These are phyloP conservation scores for Heteromeles arbutifolia DNA, from an alignment of 306 rosid species.

Conservation along the genomic window DNA sequence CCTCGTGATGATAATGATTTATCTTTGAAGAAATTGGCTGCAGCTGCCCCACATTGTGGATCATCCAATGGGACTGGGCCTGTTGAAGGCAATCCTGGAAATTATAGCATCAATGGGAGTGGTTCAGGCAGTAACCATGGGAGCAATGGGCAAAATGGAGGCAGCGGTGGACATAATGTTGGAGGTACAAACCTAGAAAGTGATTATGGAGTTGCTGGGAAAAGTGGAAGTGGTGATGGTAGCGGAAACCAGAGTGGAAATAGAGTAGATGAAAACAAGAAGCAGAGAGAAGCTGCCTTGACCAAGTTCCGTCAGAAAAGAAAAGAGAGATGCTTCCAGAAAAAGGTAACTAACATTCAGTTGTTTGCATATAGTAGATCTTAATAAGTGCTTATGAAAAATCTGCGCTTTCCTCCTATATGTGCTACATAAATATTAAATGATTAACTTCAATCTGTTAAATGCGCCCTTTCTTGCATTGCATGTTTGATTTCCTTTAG, in stretches of 20 bases:
- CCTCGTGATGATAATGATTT: conserved; percentile 39
- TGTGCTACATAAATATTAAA: neutral
- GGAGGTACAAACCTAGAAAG: conserved; percentile 56
- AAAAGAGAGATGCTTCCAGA: conserved; percentile 65
- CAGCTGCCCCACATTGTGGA: conserved; percentile 52
- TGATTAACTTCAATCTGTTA: neutral
- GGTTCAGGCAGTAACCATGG: conserved; percentile 73
- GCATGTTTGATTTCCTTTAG: neutral
- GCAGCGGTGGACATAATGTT: conserved; percentile 43
- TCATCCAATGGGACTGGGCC: conserved; percentile 54
- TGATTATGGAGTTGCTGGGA: conserved; percentile 39
- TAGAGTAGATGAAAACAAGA: conserved; percentile 46
- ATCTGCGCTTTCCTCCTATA: neutral
- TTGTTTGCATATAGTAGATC: neutral
- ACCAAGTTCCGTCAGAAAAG: conserved; percentile 73
- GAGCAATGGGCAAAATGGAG: conserved; percentile 72
- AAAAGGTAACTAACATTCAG: conserved; percentile 48
- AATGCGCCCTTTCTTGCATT: neutral
- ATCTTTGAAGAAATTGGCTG: conserved; percentile 48
- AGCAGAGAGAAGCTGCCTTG: conserved; percentile 73
- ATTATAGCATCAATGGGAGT: conserved; percentile 56
- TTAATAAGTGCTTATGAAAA: neutral
- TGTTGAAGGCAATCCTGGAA: conserved; percentile 51
- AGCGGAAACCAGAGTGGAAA: conserved; percentile 44
- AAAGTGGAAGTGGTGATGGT: conserved; percentile 59